These are phyloP conservation scores for Thalia dealbata DNA, from an alignment of 176 grass and related monocot species.

Conservation along the genomic window DNA sequence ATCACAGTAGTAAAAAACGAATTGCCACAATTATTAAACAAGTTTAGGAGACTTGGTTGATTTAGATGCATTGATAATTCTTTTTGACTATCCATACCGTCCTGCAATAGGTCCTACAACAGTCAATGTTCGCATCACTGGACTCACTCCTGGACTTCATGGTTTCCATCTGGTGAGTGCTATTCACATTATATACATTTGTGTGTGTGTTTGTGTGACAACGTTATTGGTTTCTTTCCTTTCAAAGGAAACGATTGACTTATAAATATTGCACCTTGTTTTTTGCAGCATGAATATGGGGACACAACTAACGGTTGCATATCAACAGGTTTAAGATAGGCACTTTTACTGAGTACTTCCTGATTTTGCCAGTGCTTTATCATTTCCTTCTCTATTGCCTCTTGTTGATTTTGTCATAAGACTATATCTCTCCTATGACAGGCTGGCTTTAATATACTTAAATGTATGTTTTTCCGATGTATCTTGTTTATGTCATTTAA, in stretches of 20 bases:
- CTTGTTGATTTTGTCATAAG: background rate
- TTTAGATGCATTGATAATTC: background rate
- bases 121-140: conserved; percentile 48
- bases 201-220: background rate
- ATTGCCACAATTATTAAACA: background rate
- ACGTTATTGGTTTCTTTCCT: background rate
- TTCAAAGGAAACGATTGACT: background rate
- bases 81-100: conserved; percentile 1
- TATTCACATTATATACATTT: background rate
- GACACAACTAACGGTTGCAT: conserved; percentile 95
- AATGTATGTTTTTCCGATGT: background rate
- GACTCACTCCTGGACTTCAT: conserved; percentile 66
- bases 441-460: background rate
- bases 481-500: background rate
- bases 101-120: conserved; percentile 58
- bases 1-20: background rate
- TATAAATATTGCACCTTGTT: background rate
- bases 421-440: background rate
- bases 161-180: conserved; percentile 81
- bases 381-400: conserved; percentile 2
- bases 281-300: conserved; percentile 68
- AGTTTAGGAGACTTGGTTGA: background rate
- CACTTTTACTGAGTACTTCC: background rate
- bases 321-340: conserved; percentile 49
- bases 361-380: background rate